These are phyloP conservation scores for Aspergillus persii DNA, from an alignment of 2,329 filamentous ascomycete genomes.

Conservation along the genomic window DNA sequence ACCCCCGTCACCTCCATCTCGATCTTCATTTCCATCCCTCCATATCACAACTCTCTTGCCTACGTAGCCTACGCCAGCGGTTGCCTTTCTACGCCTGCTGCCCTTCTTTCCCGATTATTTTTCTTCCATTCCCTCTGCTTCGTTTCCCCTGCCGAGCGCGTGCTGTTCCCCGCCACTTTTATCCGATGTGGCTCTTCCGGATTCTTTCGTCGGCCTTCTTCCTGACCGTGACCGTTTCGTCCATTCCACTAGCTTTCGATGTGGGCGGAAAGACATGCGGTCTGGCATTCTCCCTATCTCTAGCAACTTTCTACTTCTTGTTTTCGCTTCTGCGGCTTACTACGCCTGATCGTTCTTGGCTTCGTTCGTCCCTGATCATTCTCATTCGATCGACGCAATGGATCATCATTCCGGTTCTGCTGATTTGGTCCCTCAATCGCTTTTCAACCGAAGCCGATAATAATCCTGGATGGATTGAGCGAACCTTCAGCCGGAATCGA, in stretches of 20 bases:
- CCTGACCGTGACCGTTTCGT: slow-evolving; percentile 88
- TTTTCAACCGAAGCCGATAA: slow-evolving; percentile 84
- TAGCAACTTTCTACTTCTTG: slow-evolving; percentile 87
- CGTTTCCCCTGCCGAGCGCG: background rate
- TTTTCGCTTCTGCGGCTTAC: slow-evolving; percentile 77
- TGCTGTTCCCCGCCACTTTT: slow-evolving; percentile 4
- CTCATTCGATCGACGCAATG: slow-evolving; percentile 76
- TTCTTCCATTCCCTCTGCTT: background rate
- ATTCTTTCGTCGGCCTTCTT: slow-evolving; percentile 78
- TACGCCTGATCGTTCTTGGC: slow-evolving; percentile 73
- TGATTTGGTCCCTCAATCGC: slow-evolving; percentile 94
- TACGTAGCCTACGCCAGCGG: background rate
- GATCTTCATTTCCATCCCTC: slow-evolving; percentile 8
- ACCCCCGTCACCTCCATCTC: slow-evolving; percentile 5
- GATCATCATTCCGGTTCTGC: slow-evolving; percentile 76
- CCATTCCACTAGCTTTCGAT: slow-evolving; percentile 95
- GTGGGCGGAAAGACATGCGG: slow-evolving; percentile 93
- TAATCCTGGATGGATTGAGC: slow-evolving; percentile 72
- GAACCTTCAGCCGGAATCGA: slow-evolving; percentile 68
- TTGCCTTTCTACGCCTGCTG: background rate
- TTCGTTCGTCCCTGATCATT: slow-evolving; percentile 69
- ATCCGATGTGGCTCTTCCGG: slow-evolving; percentile 77
- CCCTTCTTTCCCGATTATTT: background rate
- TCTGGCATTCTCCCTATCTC: slow-evolving; percentile 84
- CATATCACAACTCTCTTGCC: background rate